Conservation (phyloP, 2,329 filamentous ascomycete genomes). For the Talaromyces sp. region DNA sequence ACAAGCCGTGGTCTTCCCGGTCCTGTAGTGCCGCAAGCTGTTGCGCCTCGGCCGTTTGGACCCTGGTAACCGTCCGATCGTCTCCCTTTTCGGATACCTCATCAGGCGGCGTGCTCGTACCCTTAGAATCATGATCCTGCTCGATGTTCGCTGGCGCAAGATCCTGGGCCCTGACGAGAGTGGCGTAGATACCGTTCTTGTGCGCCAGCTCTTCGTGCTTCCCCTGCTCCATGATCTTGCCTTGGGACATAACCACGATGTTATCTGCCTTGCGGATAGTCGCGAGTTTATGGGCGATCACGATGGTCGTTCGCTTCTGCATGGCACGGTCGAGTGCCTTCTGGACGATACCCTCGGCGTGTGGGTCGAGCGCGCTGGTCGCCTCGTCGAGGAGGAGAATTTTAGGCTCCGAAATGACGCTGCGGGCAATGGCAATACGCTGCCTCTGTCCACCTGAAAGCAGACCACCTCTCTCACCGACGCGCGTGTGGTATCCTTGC, state of each 20-base stretch:
- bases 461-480: too few species aligned
- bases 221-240: constrained; percentile 86
- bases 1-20: too few species aligned
- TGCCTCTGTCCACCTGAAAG: constrained; percentile 98
- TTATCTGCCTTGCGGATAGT: constrained; percentile 93
- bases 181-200: too few species aligned
- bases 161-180: too few species aligned
- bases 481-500: too few species aligned
- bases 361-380: constrained; percentile 87
- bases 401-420: constrained; percentile 84
- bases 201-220: constrained; percentile 79
- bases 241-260: constrained; percentile 85
- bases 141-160: too few species aligned
- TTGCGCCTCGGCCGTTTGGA: too few species aligned
- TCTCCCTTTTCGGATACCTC: too few species aligned
- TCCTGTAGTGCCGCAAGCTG: too few species aligned
- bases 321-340: constrained; percentile 85
- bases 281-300: constrained; percentile 89
- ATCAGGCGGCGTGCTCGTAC: too few species aligned
- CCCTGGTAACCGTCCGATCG: too few species aligned
- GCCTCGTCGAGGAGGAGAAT: constrained; percentile 91
- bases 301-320: constrained; percentile 84
- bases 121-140: too few species aligned
- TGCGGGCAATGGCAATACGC: constrained; percentile 87
- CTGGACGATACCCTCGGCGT: constrained; percentile 90